Percentiles rank a stretch among this genome's conserved stretches.
Evolutionary conservation across 129 eudicot genomes (phyloP).

Genomic region (Flaveria linearis): DNA sequence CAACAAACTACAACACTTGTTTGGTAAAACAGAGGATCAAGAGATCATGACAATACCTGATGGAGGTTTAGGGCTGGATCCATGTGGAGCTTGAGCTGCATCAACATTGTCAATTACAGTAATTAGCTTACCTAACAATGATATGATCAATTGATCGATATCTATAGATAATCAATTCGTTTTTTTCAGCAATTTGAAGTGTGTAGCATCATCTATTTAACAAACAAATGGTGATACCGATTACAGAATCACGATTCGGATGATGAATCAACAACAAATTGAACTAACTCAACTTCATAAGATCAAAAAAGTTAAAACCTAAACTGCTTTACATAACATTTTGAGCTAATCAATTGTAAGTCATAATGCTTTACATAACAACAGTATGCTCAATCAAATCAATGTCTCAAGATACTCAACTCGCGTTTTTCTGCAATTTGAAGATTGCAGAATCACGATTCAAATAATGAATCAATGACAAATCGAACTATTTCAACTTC

Average conservation of each 20-base stretch:
- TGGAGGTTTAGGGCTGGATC: conserved; percentile 35
- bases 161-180: no score
- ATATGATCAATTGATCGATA: neutral
- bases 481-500: neutral
- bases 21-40: conserved; percentile 3
- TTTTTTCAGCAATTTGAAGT: no score
- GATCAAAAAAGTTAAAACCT: neutral
- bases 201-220: neutral
- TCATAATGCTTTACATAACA: neutral
- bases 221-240: neutral
- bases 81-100: conserved; percentile 45
- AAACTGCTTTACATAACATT: neutral
- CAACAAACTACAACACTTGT: neutral
- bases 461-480: neutral
- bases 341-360: no score
- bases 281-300: neutral
- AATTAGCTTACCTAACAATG: neutral
- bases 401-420: no score
- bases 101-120: conserved; percentile 13
- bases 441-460: neutral
- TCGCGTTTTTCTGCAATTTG: no score
- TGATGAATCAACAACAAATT: neutral
- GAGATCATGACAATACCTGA: conserved; percentile 35
- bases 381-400: neutral
- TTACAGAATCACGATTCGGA: neutral